Percentiles rank a stretch among this genome's conserved stretches.
Evolutionary conservation across 352 stramenopile genomes (phyloP).

Genomic region (Phytopythium kandeliae): DNA sequence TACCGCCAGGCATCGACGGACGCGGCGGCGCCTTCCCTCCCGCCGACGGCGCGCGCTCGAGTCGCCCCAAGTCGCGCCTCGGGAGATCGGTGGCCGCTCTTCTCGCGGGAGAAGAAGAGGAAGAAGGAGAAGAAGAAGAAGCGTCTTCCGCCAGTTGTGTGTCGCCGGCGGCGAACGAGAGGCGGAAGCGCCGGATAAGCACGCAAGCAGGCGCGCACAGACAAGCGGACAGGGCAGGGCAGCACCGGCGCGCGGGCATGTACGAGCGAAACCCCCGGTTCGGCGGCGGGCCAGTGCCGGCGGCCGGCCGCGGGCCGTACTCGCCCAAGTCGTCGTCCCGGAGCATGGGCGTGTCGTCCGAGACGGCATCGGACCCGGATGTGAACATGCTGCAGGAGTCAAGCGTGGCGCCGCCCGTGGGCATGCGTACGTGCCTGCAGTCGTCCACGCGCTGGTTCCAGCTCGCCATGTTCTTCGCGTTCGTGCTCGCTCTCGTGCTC

Average conservation of each 20-base stretch:
- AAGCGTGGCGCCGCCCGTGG: constrained; percentile 10
- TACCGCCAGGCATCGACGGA: too few relatives aligned
- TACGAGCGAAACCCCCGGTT: constrained; percentile 7
- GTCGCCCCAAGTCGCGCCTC: too few relatives aligned
- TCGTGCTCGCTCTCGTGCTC: constrained; percentile 52
- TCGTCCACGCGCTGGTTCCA: constrained; percentile 83
- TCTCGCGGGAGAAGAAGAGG: too few relatives aligned
- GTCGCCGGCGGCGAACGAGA: too few relatives aligned
- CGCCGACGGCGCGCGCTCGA: too few relatives aligned
- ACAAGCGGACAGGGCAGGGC: not conserved
- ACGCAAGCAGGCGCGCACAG: not conserved
- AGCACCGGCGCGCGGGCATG: not conserved
- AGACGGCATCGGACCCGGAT: constrained; percentile 33
- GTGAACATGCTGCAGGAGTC: constrained; percentile 37
- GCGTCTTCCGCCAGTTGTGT: too few relatives aligned
- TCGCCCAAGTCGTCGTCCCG: constrained; percentile 22
- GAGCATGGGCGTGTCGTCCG: constrained; percentile 28
- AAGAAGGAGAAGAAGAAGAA: too few relatives aligned
- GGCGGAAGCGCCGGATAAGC: too few relatives aligned
- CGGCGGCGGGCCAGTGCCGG: not conserved
- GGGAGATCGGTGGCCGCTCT: too few relatives aligned
- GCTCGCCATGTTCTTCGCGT: constrained; percentile 78
- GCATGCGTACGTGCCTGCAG: constrained; percentile 55
- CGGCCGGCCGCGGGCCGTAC: constrained; percentile 5
- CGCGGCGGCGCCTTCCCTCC: too few relatives aligned